Evolutionary conservation across 2,329 filamentous ascomycete species (phyloP).

Genomic region (Gnomoniopsis smithogilvyi): DNA sequence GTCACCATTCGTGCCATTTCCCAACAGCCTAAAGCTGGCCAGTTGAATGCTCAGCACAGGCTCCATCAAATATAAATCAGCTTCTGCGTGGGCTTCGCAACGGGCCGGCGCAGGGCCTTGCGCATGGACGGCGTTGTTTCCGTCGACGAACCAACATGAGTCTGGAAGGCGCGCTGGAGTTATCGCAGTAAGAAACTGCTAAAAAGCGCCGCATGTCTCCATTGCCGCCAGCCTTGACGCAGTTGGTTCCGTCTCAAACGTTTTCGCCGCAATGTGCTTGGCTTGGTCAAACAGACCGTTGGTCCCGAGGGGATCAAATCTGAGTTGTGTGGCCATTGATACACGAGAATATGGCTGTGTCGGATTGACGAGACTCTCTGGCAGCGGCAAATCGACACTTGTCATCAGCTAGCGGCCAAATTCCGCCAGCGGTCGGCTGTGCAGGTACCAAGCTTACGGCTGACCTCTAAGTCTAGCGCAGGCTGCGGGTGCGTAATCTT

Average conservation of each 20-base stretch:
- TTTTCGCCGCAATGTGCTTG: background rate
- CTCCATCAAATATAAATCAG: background rate
- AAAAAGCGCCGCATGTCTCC: background rate
- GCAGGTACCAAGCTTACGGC: background rate
- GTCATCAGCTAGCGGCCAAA: background rate
- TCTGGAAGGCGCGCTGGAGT: background rate
- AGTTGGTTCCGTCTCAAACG: background rate
- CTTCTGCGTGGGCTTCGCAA: background rate
- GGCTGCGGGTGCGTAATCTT: background rate
- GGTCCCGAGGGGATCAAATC: background rate
- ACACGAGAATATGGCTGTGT: background rate
- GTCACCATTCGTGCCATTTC: background rate
- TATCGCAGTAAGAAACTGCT: background rate
- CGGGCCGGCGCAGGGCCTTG: background rate
- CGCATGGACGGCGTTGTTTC: background rate
- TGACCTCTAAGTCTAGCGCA: background rate
- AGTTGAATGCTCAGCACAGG: background rate
- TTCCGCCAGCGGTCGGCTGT: background rate
- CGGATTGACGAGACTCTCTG: background rate
- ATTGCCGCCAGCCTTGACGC: background rate
- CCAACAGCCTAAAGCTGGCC: background rate
- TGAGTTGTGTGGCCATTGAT: background rate
- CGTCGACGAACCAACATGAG: background rate
- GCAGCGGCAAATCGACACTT: background rate
- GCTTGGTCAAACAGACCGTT: background rate